Evolutionary conservation across 2,329 filamentous ascomycete genomes (phyloP).

Genomic region (Blastomyces silverae): DNA sequence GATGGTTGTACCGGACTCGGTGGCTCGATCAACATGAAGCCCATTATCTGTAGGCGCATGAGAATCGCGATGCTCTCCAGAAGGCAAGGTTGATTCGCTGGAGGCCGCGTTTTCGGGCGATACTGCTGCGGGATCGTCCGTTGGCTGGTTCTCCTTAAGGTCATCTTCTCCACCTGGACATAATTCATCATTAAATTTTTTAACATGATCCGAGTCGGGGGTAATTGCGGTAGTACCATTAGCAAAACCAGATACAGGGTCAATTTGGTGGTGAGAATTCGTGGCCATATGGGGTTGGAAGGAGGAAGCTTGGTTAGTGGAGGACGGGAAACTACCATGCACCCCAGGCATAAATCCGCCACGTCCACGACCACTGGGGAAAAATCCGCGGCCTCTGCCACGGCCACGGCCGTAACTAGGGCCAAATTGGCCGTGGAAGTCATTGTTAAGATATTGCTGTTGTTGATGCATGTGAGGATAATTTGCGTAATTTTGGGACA

Average conservation of each 20-base stretch:
- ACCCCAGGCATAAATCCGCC: conserved; percentile 32
- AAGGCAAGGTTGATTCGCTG: background rate
- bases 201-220: conserved; percentile 19
- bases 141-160: conserved; percentile 26
- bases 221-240: conserved; percentile 15
- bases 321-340: conserved; percentile 33
- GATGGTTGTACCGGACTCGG: conserved; percentile 12
- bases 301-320: conserved; percentile 31
- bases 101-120: conserved; percentile 10
- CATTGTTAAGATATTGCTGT: conserved; percentile 53
- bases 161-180: conserved; percentile 33
- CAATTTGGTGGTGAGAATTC: conserved; percentile 18
- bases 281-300: conserved; percentile 28
- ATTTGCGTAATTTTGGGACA: conserved; percentile 73
- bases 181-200: conserved; percentile 32
- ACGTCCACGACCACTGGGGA: conserved; percentile 32
- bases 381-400: conserved; percentile 32
- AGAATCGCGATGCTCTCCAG: background rate
- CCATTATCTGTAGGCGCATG: background rate
- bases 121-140: conserved; percentile 22
- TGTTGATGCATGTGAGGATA: conserved; percentile 57
- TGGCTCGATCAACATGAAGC: conserved; percentile 22
- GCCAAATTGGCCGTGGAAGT: conserved; percentile 66
- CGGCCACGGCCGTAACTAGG: conserved; percentile 61
- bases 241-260: conserved; percentile 16